Base-by-base conservation (phyloP, 495 filamentous ascomycete species). In the Letharia lupina region DNA sequence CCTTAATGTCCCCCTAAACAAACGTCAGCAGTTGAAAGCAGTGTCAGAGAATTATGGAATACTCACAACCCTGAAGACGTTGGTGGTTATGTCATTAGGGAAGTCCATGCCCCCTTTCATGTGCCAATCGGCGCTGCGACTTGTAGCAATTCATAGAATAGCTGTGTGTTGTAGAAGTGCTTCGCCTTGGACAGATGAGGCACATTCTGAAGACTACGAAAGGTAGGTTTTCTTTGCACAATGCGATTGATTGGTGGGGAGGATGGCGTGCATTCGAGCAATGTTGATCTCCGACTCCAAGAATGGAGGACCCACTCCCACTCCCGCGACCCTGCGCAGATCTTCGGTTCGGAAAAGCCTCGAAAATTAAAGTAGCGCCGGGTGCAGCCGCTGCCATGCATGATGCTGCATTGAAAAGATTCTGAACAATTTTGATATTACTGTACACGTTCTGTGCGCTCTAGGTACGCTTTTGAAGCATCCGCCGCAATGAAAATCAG, bases 401-500 rank as follows among this genome's bases (percentile, higher is more conserved):
- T 52, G 48, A 31, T 28, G 10, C 15, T 11, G n/a, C 3, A 4
- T 52, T 52, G 9, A 28, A 20, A 47, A 16, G 7, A n/a, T 20
- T n/a, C n/a, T n/a, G 20, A 47, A 47, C 0, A 12, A 11, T 10
- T 42, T 28, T 28, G 23, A 28, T 28, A 28, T 28, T 28, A 28
- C 23, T 28, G 23, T 28, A 28, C 23, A 28, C 23, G 23, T 28
- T 28, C 23, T 28, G 23, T 28, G 23, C 23, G 23, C 23, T 28
- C 23, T 28, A 28, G 23, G 23, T 28, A 28, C 0, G 0, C 23
- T 28, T 28, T 28, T 28, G 23, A 28, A 28, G 23, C 23, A 28
- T 28, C 23, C 23, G 23, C 23, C 23, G 23, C 23, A 28, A 96
- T 96, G 92, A 93, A 93, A 81, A 82, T 96, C 72, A 89, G 90